Conservation (phyloP, 2,329 filamentous ascomycete species). For the Aureobasidium sp. region DNA sequence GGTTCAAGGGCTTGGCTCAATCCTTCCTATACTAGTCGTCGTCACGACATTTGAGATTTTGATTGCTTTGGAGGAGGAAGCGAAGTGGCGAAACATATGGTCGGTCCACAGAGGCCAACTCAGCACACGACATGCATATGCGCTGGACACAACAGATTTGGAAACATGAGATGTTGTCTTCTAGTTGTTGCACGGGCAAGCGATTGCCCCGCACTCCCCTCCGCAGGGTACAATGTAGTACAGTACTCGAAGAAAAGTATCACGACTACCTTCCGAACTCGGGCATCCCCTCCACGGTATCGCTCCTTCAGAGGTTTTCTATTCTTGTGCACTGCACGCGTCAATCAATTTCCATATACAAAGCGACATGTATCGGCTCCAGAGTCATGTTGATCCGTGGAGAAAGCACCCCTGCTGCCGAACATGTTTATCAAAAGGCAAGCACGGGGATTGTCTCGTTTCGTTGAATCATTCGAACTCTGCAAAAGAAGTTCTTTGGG, state of each 20-base stretch:
- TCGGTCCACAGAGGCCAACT: background rate
- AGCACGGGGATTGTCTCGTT: background rate
- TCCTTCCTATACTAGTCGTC: background rate
- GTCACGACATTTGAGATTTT: background rate
- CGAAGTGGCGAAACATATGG: background rate
- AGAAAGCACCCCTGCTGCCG: background rate
- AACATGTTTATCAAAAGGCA: background rate
- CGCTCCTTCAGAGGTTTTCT: background rate
- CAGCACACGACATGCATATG: background rate
- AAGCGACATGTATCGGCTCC: background rate
- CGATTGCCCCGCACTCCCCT: background rate
- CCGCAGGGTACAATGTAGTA: too few species aligned
- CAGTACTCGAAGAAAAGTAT: background rate
- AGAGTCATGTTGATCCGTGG: slow-evolving; percentile 1
- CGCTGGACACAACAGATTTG: background rate
- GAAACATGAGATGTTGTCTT: background rate
- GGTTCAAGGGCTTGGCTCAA: background rate
- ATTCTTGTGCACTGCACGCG: background rate
- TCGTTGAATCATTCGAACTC: background rate
- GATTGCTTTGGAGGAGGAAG: background rate
- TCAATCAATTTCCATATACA: background rate
- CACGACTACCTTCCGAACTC: background rate
- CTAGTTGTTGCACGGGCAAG: background rate
- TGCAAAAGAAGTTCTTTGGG: background rate
- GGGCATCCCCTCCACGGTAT: background rate